These are phyloP conservation scores for Hanseniaspora sp. DNA, from an alignment of 1,139 yeast genomes.

Conservation along the genomic window DNA sequence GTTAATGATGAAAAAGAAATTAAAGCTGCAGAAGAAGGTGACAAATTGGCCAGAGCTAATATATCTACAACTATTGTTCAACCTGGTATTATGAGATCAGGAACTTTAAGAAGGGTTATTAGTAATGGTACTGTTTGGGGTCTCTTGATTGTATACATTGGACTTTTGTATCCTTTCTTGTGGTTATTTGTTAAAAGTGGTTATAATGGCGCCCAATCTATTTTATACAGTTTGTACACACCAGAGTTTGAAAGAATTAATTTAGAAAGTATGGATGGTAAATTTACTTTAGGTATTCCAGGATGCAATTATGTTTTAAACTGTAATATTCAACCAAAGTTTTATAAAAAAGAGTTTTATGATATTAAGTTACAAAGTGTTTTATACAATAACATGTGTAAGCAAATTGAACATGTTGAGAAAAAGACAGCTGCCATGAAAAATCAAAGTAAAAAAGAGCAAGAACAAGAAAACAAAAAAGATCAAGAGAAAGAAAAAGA, in stretches of 20 bases:
- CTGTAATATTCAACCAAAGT: conserved; percentile 44
- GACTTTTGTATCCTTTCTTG: conserved; percentile 67
- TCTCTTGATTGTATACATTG: conserved; percentile 44
- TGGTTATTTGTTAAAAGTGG: conserved; percentile 71
- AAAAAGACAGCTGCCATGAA: conserved; percentile 53
- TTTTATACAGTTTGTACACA: conserved; percentile 56
- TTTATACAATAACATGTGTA: conserved; percentile 53
- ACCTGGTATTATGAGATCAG: conserved; percentile 85
- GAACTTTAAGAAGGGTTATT: conserved; percentile 66
- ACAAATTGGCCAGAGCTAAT: conserved; percentile 56
- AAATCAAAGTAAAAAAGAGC: conserved; percentile 36
- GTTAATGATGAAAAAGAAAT: conserved; percentile 31
- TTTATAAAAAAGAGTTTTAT: conserved; percentile 51
- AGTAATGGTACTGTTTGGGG: conserved; percentile 72
- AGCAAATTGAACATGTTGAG: conserved; percentile 49
- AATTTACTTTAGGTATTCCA: conserved; percentile 24
- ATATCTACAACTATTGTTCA: conserved; percentile 68
- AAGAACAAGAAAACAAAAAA: conserved; percentile 30
- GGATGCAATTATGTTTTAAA: conserved; percentile 53
- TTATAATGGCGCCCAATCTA: conserved; percentile 67
- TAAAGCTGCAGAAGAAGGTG: conserved; percentile 27
- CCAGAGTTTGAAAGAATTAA: conserved; percentile 47
- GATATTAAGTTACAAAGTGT: conserved; percentile 52
- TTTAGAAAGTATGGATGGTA: conserved; percentile 16
- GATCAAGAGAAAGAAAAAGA: conserved; percentile 22